Evolutionary conservation across 371 early-diverging fungal genomes (phyloP).

Genomic region (Mucor lusitanicus): DNA sequence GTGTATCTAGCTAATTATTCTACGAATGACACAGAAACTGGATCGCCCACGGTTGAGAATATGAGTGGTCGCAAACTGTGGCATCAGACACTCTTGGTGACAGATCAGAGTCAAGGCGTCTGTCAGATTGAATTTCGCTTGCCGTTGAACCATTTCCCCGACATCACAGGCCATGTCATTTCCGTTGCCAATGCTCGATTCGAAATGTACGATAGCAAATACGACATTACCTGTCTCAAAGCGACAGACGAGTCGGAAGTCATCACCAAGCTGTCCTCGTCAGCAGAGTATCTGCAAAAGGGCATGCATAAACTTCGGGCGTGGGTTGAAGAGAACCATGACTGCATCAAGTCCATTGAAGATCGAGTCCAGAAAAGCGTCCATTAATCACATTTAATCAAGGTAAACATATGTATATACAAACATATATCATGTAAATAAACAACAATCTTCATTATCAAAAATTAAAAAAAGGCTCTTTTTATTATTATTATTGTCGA

Average conservation of each 20-base stretch:
- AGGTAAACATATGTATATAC: background rate
- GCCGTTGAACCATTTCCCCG: slow-evolving; percentile 14
- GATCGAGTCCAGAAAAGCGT: background rate
- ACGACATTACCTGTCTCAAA: slow-evolving; percentile 27
- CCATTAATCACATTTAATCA: background rate
- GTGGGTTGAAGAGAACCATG: slow-evolving; percentile 7
- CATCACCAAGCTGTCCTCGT: slow-evolving; percentile 13
- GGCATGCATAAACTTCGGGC: background rate
- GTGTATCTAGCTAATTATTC: background rate
- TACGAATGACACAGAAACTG: slow-evolving; percentile 13
- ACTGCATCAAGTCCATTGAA: background rate
- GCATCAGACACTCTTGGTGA: slow-evolving; percentile 31
- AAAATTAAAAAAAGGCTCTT: background rate
- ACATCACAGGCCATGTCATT: slow-evolving; percentile 27
- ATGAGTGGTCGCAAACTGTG: slow-evolving; percentile 24
- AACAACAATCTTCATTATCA: background rate
- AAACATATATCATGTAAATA: background rate
- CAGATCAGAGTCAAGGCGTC: slow-evolving; percentile 30
- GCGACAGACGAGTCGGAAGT: slow-evolving; percentile 37
- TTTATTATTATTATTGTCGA: background rate
- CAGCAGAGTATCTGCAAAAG: slow-evolving; percentile 14
- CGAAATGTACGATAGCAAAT: slow-evolving; percentile 36
- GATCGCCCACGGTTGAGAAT: slow-evolving; percentile 3
- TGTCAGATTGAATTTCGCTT: slow-evolving; percentile 31
- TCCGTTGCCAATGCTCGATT: slow-evolving; percentile 34